Conservation (phyloP, 129 eudicot genomes). For the Cynara cardunculus region DNA sequence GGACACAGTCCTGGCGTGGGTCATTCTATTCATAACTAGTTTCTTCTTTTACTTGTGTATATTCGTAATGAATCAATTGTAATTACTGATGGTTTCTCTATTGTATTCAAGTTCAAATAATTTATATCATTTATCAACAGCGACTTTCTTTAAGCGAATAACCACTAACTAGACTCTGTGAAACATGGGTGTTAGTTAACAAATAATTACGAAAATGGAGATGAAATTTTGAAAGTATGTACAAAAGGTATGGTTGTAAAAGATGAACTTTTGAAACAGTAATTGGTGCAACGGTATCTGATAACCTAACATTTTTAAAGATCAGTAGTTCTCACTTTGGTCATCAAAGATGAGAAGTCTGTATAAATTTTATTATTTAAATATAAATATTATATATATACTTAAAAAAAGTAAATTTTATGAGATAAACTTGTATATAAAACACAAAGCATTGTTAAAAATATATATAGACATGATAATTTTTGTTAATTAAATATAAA, state of each 20-base stretch:
- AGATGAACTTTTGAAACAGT: too few species aligned
- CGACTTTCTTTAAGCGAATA: neutral
- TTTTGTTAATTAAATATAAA: too few species aligned
- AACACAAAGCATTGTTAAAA: neutral
- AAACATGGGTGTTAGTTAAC: neutral
- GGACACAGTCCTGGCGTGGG: conserved; percentile 76
- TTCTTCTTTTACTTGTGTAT: neutral
- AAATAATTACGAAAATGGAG: neutral
- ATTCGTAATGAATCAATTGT: neutral
- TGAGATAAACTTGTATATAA: neutral
- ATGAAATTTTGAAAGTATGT: neutral
- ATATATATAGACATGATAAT: too few species aligned
- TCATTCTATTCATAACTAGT: conserved; percentile 44
- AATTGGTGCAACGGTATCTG: neutral
- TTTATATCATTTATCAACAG: neutral
- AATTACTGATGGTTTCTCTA: conserved; percentile 2
- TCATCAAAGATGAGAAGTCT: neutral
- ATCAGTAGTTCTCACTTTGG: neutral
- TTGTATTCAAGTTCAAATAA: neutral
- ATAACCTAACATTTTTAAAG: too few species aligned
- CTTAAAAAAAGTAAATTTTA: too few species aligned
- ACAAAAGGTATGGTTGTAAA: too few species aligned
- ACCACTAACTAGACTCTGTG: neutral
- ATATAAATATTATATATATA: too few species aligned
- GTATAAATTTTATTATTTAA: too few species aligned